A percentile compares a stretch with the other conserved stretches of the same genome.
These are phyloP conservation scores for Tricholoma hemisulphureum DNA, from an alignment of 768 basidiomycete species.

Conservation along the genomic window DNA sequence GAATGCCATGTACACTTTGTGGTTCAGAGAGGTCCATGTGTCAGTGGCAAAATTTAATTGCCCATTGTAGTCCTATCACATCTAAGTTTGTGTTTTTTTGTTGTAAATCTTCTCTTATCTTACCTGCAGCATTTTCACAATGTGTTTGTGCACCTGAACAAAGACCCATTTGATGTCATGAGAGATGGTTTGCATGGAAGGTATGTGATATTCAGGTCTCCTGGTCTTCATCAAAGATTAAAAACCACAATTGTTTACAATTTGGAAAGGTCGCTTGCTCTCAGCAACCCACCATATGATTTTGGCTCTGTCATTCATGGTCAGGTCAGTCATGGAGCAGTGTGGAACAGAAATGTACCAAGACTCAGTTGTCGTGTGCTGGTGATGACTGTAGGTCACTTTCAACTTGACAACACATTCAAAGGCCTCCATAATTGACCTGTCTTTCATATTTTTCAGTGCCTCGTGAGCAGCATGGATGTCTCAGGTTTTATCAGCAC, in stretches of 20 bases:
- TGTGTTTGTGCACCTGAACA: slow-evolving; percentile 5
- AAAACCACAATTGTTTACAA: slow-evolving; percentile 31
- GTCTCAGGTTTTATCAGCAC: too few relatives aligned
- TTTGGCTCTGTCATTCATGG: slow-evolving; percentile 18
- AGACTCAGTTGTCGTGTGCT: slow-evolving; percentile 19
- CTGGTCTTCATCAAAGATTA: slow-evolving; percentile 32
- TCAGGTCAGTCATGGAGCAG: not conserved
- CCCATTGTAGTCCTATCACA: slow-evolving; percentile 27
- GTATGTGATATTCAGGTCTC: slow-evolving; percentile 30
- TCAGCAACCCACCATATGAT: slow-evolving; percentile 22
- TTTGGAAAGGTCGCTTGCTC: slow-evolving; percentile 26
- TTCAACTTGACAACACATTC: slow-evolving; percentile 22
- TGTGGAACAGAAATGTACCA: slow-evolving; percentile 11
- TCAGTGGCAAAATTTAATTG: slow-evolving; percentile 33
- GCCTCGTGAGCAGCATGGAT: too few relatives aligned
- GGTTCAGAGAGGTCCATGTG: slow-evolving; percentile 36
- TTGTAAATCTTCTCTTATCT: not conserved
- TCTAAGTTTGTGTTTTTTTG: not conserved
- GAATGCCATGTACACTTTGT: slow-evolving; percentile 25
- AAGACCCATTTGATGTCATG: slow-evolving; percentile 30
- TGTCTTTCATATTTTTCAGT: too few relatives aligned
- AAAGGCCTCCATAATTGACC: slow-evolving; percentile 26
- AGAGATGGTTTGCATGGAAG: slow-evolving; percentile 27
- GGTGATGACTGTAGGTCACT: slow-evolving; percentile 26
- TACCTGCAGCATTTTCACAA: slow-evolving; percentile 28